Evolutionary conservation across 202 grass and related monocot genomes (phyloP), one percentile per base, ranked within the genome.

Genomic region (Digitaria exilis): DNA sequence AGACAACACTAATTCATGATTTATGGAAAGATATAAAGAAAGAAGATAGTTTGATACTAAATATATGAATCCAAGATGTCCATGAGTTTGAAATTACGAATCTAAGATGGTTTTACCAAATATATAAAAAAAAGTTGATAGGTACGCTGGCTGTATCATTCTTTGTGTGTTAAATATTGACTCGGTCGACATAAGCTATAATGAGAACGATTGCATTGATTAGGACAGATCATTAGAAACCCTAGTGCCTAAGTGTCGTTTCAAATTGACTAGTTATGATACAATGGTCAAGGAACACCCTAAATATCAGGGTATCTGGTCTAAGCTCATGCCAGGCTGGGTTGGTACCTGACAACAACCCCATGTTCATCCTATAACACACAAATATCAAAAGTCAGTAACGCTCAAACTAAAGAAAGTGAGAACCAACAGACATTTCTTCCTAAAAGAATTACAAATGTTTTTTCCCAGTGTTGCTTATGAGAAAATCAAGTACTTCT

Each of bases 321-420:
- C 7, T 77, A 3, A 32, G 5, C 51, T 49, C 9, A 30, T 58
- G 82, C 5, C 41, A 62, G 41, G 64, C 49, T 71, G 52, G 54
- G 51, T 60, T 2, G 42, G 18, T 6, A 72, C 75, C 10, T 79
- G 26, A 14, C 57, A 79, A 62, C 68, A 32, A 86, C 7, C n/a
- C 68, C 26, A 52, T n/a, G 31, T 85, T 55, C 75, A 55, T 44
- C 34, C 44, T 43, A 9, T 12, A 32, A 4, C 5, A 59, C 0
- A 64, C 13, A 26, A 26, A 8, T 29, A 15, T 15, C 7, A n/a
- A 19, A 64, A 63, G 43, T 73, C 32, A 80, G 79, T 9, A 11
- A 54, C 18, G 9, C 28, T 32, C 45, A 64, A 42, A 43, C 35
- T 18, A 0, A 21, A 32, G 15, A 7, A 3, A 19, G 2, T 1